Percentiles rank a stretch among this genome's conserved stretches.
phyloP scores from a whole-genome alignment of 2,329 filamentous ascomycete species.

The Alternaria sp. region DNA sequence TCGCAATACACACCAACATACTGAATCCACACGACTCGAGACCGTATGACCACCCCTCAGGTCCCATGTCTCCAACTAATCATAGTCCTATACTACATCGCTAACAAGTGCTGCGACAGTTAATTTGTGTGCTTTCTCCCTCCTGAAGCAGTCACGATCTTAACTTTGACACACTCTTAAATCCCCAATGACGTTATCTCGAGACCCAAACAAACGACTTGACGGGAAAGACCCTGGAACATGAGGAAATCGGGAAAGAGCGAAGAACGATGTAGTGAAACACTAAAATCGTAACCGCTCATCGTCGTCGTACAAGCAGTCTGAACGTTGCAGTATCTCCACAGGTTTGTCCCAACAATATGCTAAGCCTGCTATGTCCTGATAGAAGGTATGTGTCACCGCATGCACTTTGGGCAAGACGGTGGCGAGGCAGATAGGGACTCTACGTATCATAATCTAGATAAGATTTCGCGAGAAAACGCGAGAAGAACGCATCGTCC shows the following conservation, averaged over 20 bases:
- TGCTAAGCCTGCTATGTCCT: not conserved
- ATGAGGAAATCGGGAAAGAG: not conserved
- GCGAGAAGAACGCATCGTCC: not conserved
- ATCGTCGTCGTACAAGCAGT: not conserved
- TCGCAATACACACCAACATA: not conserved
- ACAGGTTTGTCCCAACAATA: not conserved
- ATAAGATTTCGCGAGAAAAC: not conserved
- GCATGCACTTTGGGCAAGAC: not conserved
- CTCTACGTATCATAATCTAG: not conserved
- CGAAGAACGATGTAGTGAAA: not conserved
- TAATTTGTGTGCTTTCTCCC: not conserved
- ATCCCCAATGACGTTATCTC: not conserved
- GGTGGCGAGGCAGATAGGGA: not conserved
- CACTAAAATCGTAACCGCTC: not conserved
- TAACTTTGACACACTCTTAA: not conserved
- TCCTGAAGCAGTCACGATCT: not conserved
- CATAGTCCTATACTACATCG: not conserved
- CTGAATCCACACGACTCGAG: not conserved
- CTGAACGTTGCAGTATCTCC: not conserved
- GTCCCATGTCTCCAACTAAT: not conserved
- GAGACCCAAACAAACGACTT: not conserved
- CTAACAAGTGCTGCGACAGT: not conserved
- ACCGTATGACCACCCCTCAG: not conserved
- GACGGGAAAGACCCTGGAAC: not conserved
- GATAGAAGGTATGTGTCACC: not conserved